These are phyloP conservation scores for Leptographium flavum DNA, from an alignment of 2,329 filamentous ascomycete species.

Conservation along the genomic window DNA sequence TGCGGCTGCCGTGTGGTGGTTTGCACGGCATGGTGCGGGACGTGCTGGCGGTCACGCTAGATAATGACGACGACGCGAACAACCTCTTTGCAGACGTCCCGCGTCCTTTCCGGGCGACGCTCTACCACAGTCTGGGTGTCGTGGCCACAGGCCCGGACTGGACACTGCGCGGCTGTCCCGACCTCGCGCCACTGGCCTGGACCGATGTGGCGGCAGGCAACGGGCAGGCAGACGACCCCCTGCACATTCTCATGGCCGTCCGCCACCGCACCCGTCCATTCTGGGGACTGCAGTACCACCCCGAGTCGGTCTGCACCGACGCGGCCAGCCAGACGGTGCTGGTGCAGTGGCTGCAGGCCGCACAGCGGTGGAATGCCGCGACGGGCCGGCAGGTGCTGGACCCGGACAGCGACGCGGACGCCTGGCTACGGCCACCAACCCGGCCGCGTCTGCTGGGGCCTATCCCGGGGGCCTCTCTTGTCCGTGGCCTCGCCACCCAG, in stretches of 20 bases:
- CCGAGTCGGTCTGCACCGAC: constrained; percentile 77
- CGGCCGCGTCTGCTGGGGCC: constrained; percentile 21
- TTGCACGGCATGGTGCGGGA: constrained; percentile 66
- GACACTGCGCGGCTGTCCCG: constrained; percentile 19
- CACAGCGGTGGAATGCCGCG: constrained; percentile 42
- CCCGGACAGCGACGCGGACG: background rate
- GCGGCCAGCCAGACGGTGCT: constrained; percentile 49
- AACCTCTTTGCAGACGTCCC: constrained; percentile 54
- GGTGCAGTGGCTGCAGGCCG: constrained; percentile 60
- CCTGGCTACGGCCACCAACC: constrained; percentile 18
- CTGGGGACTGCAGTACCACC: constrained; percentile 84
- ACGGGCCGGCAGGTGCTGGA: constrained; percentile 10
- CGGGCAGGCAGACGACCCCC: constrained; percentile 22
- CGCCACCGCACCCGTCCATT: constrained; percentile 56
- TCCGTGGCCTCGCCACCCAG: constrained; percentile 21
- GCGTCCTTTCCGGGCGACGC: constrained; percentile 48
- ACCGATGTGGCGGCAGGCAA: constrained; percentile 26
- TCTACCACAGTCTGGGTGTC: constrained; percentile 57
- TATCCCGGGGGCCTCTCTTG: too few species aligned
- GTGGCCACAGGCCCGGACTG: constrained; percentile 9
- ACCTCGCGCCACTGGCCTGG: constrained; percentile 49
- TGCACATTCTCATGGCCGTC: constrained; percentile 58
- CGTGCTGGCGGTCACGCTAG: constrained; percentile 10
- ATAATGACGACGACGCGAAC: constrained; percentile 8
- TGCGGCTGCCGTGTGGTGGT: constrained; percentile 48